phyloP scores from a whole-genome alignment of 306 rosid species.

The Castanea mollissima region DNA sequence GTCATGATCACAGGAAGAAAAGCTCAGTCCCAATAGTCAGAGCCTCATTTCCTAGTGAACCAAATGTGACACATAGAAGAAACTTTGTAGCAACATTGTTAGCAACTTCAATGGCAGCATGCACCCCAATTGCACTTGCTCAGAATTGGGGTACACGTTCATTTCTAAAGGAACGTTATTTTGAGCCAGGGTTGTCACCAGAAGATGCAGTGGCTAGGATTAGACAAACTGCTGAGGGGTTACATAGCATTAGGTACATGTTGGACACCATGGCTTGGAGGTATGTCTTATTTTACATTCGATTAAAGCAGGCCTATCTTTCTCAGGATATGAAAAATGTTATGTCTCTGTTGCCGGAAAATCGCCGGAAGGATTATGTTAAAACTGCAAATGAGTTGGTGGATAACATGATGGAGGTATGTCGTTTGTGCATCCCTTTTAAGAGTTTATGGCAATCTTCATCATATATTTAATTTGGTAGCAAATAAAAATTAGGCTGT shows the following conservation, averaged over 20 bases:
- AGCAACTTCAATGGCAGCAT: conserved; percentile 37
- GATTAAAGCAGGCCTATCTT: conserved; percentile 72
- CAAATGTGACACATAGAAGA: conserved; percentile 41
- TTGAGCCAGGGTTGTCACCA: conserved; percentile 71
- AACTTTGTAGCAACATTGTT: conserved; percentile 48
- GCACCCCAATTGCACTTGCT: conserved; percentile 54
- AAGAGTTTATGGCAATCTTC: too few relatives aligned
- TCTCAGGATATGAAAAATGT: conserved; percentile 79
- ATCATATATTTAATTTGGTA: too few relatives aligned
- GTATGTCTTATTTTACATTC: conserved; percentile 74
- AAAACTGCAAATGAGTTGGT: conserved; percentile 82
- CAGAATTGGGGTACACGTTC: conserved; percentile 84
- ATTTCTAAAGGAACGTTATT: conserved; percentile 57
- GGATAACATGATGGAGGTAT: conserved; percentile 77
- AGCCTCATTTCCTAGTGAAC: conserved; percentile 16
- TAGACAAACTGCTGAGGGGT: conserved; percentile 84
- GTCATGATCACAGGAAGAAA: not conserved
- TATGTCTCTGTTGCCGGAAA: conserved; percentile 50
- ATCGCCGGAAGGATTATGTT: conserved; percentile 50
- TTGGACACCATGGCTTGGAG: conserved; percentile 91
- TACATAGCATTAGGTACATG: conserved; percentile 76
- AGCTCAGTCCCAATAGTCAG: conserved; percentile 1
- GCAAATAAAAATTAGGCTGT: too few relatives aligned
- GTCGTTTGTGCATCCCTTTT: not conserved
- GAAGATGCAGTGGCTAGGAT: conserved; percentile 82